phyloP scores from a whole-genome alignment of 2,329 filamentous ascomycete genomes.

The Phaeoacremonium minimum region DNA sequence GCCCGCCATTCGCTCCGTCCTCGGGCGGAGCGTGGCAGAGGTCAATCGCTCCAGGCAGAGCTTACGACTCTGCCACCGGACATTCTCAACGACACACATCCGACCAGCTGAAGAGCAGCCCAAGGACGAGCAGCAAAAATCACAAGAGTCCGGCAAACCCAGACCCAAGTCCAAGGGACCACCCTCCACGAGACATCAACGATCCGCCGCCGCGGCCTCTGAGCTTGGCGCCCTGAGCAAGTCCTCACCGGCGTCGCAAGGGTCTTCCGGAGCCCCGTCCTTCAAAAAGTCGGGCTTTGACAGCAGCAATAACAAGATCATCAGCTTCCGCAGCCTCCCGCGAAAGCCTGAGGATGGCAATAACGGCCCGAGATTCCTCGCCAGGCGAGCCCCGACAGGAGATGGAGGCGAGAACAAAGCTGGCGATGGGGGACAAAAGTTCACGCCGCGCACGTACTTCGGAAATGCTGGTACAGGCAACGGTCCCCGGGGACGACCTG shows the following conservation, averaged over 20 bases:
- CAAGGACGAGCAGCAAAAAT: too few relatives aligned
- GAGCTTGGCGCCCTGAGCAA: slow-evolving; percentile 8
- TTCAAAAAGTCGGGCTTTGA: not conserved
- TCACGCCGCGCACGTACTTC: too few relatives aligned
- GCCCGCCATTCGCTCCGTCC: not conserved
- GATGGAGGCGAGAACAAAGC: too few relatives aligned
- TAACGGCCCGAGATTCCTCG: too few relatives aligned
- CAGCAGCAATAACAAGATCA: slow-evolving; percentile 2
- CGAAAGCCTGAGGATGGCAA: slow-evolving; percentile 1
- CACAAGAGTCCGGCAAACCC: not conserved
- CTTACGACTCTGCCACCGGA: not conserved
- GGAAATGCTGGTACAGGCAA: not conserved
- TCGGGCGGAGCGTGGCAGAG: not conserved
- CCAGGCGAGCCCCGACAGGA: too few relatives aligned
- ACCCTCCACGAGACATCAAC: slow-evolving; percentile 4
- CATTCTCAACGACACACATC: not conserved
- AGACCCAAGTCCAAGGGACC: not conserved
- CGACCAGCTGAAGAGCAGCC: too few relatives aligned
- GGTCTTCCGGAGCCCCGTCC: not conserved
- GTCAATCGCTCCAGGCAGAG: not conserved
- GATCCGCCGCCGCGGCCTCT: slow-evolving; percentile 10
- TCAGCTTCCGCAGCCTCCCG: slow-evolving; percentile 8
- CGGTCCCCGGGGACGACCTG: not conserved
- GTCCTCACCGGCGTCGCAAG: slow-evolving; percentile 1
- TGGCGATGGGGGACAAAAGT: too few relatives aligned